Evolutionary conservation across 2,329 filamentous ascomycete species (phyloP), one percentile per base, ranked within the genome.

Genomic region (Lachnellula hyalina): DNA sequence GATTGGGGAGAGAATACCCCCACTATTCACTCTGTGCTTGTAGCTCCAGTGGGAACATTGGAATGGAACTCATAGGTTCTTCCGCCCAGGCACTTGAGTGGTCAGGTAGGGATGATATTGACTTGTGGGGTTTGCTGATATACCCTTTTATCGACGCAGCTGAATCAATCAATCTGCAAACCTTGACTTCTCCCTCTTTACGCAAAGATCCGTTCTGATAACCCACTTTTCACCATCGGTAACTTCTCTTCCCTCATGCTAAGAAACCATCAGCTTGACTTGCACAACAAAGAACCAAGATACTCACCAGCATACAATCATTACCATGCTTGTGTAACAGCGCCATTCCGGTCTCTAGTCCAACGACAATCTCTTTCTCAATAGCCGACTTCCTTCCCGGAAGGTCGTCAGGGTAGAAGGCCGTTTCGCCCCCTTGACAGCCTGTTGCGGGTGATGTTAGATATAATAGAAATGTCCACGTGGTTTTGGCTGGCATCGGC

Each of bases 391-490:
- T 73, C 52, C 73, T 77, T 0, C 59, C 59, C 17, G 76, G 68
- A 57, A 75, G 74, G 63, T 84, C 80, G 59, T 89, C 84, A 0
- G 89, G 89, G 68, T 95, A 95, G 71, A 96, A 96, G 34, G 94
- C 89, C 0, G 93, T 96, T 72, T 96, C 90, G 34, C 93, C 93
- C 21, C 93, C 93, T 21, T 81, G 71, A 64, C 91, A 95, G 4
- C 87, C 88, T 6, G 89, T 89, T 1, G 80, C 73, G 2, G 83
- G 77, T 1, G 86, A 90, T 1, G 89, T 94, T 52, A 96, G 79
- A 67, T 96, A 97, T 36, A 96, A 80, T 0, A 96, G 78, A 5
- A 96, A 75, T 0, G 93, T 96, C 91, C 92, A 96, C 0, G 91
- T 96, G 5, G 93, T 96, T 65, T 80, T 85, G 19, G 80, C 85